Evolutionary conservation across 2,329 filamentous ascomycete species (phyloP).

Genomic region (Penicillium sp.): DNA sequence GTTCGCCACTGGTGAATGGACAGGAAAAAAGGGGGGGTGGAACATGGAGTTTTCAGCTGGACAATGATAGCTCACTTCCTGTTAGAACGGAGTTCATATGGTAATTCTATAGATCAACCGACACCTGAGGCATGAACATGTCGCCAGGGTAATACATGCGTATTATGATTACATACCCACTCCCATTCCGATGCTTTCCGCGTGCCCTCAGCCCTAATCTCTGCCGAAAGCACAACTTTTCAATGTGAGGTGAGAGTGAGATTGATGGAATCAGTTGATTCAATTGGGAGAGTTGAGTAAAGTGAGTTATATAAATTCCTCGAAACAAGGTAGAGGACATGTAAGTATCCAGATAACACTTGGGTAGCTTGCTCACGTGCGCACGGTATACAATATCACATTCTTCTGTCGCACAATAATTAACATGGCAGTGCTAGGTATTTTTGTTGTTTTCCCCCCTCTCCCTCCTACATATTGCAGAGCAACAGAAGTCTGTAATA

Average conservation of each 20-base stretch:
- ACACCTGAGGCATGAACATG: slow-evolving; percentile 1
- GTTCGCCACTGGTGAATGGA: slow-evolving; percentile 66
- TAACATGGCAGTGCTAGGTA: not conserved
- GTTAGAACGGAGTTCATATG: not conserved
- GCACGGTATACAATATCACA: slow-evolving; percentile 8
- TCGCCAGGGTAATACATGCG: slow-evolving; percentile 13
- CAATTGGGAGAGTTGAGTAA: not conserved
- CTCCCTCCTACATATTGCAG: not conserved
- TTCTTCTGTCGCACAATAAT: slow-evolving; percentile 23
- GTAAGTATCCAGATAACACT: not conserved
- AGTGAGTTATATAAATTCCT: not conserved
- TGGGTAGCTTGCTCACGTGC: slow-evolving; percentile 2
- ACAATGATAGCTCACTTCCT: slow-evolving; percentile 7
- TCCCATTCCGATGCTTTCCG: slow-evolving; percentile 26
- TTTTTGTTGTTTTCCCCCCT: not conserved
- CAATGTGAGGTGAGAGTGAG: not conserved
- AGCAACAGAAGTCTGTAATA: not conserved
- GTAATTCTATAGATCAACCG: slow-evolving; percentile 4
- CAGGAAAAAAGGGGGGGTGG: not conserved
- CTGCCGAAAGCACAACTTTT: slow-evolving; percentile 15
- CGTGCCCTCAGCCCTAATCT: slow-evolving; percentile 30
- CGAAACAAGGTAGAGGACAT: not conserved
- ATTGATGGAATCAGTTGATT: not conserved
- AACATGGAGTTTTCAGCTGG: not conserved
- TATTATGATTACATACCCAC: slow-evolving; percentile 29